Percentiles rank a stretch among this genome's conserved stretches.
These are phyloP conservation scores for Dictyostelium intermedium DNA, from an alignment of 78 protist genomes.

Conservation along the genomic window DNA sequence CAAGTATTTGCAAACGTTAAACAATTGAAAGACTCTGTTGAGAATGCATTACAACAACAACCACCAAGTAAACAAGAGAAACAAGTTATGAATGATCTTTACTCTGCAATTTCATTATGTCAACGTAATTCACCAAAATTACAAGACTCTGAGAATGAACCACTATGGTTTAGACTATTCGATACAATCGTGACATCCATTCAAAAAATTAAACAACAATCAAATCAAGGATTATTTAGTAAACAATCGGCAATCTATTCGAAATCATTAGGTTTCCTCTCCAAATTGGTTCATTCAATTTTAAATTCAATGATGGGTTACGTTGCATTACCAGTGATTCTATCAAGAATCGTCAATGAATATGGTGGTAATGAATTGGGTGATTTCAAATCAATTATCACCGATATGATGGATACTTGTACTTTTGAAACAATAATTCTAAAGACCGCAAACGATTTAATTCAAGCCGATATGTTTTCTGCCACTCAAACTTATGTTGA, in stretches of 20 bases:
- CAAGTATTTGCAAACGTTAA: conserved; percentile 49
- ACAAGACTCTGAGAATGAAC: conserved; percentile 49
- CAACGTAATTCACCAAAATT: conserved; percentile 63
- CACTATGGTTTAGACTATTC: conserved; percentile 61
- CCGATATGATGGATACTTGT: conserved; percentile 67
- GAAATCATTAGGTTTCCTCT: conserved; percentile 16
- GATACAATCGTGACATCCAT: conserved; percentile 50
- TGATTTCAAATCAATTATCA: conserved; percentile 51
- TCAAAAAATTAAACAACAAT: conserved; percentile 12
- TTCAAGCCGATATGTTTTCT: conserved; percentile 57
- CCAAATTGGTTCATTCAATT: conserved; percentile 33
- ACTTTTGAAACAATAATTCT: conserved; percentile 61
- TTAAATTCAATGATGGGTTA: conserved; percentile 76
- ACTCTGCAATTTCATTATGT: conserved; percentile 46
- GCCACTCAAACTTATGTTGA: conserved; percentile 23
- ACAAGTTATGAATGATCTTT: conserved; percentile 16
- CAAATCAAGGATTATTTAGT: neutral
- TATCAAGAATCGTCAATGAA: conserved; percentile 59
- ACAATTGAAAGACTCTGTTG: neutral
- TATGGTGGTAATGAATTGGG: conserved; percentile 71
- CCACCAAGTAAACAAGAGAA: conserved; percentile 42
- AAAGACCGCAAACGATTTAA: conserved; percentile 48
- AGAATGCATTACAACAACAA: neutral
- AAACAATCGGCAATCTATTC: conserved; percentile 15
- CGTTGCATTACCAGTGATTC: conserved; percentile 59